A percentile compares a stretch with the other conserved stretches of the same genome.
phyloP scores from a whole-genome alignment of 768 basidiomycete genomes.

The Boletales sp. region DNA sequence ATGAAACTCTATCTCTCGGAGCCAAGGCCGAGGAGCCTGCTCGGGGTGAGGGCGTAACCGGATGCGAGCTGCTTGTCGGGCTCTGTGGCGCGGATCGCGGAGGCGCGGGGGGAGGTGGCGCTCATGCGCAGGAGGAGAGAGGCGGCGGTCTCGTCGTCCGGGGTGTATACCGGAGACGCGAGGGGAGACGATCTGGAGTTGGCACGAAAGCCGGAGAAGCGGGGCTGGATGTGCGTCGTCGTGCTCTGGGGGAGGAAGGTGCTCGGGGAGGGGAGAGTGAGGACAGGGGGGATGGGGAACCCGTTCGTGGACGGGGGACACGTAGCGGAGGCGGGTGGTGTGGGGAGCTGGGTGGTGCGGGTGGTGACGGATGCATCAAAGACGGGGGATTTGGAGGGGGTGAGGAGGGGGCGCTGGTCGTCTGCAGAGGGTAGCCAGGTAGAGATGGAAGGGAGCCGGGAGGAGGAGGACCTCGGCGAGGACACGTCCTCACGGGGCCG shows the following conservation, averaged over 20 bases:
- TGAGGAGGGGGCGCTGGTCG: slow-evolving; percentile 31
- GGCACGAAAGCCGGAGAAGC: slow-evolving; percentile 22
- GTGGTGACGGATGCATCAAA: slow-evolving; percentile 26
- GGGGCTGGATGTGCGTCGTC: slow-evolving; percentile 14
- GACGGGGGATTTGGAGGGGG: slow-evolving; percentile 32
- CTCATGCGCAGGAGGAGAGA: slow-evolving; percentile 65
- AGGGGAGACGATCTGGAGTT: slow-evolving; percentile 19
- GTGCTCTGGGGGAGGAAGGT: slow-evolving; percentile 12
- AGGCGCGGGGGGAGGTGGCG: slow-evolving; percentile 19
- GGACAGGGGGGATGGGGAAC: slow-evolving; percentile 36
- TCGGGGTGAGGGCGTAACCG: slow-evolving; percentile 23
- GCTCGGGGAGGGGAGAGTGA: slow-evolving; percentile 38
- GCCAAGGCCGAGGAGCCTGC: slow-evolving; percentile 22
- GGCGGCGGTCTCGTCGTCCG: slow-evolving; percentile 70
- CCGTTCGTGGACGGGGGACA: slow-evolving; percentile 39
- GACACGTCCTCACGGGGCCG: not conserved
- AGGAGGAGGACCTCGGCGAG: not conserved
- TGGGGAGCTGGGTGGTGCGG: slow-evolving; percentile 39
- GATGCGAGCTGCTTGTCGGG: not conserved
- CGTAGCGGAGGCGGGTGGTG: slow-evolving; percentile 54
- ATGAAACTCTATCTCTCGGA: slow-evolving; percentile 7
- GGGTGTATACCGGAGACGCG: slow-evolving; percentile 29
- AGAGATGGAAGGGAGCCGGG: slow-evolving; percentile 63
- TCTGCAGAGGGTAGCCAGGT: slow-evolving; percentile 52
- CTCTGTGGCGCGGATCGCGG: too few relatives aligned